Evolutionary conservation across 768 basidiomycete genomes (phyloP).

Genomic region (Leccinum arenicola): DNA sequence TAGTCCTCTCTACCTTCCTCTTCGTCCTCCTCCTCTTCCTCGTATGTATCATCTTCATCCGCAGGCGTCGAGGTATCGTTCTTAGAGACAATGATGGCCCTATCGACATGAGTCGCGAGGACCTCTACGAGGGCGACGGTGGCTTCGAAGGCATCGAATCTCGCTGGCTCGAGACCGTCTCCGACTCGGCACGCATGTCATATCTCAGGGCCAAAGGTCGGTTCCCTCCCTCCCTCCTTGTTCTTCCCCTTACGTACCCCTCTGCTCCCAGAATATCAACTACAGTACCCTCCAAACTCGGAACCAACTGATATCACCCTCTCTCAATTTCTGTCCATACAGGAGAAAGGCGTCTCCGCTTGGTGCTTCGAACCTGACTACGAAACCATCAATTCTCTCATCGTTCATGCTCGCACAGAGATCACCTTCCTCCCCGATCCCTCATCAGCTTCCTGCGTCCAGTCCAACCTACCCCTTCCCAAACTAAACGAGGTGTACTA

Average conservation of each 20-base stretch:
- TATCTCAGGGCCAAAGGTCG: slow-evolving; percentile 89
- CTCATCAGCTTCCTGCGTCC: slow-evolving; percentile 89
- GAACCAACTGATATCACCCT: slow-evolving; percentile 96
- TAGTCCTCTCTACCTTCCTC: slow-evolving; percentile 89
- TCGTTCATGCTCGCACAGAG: slow-evolving; percentile 95
- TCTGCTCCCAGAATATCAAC: slow-evolving; percentile 59
- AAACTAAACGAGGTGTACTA: slow-evolving; percentile 99
- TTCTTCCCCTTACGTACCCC: slow-evolving; percentile 7
- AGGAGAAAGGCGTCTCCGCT: slow-evolving; percentile 98
- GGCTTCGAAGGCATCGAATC: slow-evolving; percentile 90
- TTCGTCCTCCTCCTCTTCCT: slow-evolving; percentile 92
- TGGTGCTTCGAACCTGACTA: slow-evolving; percentile 99
- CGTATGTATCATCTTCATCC: slow-evolving; percentile 81
- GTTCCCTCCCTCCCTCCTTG: slow-evolving; percentile 18
- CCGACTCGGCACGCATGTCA: slow-evolving; percentile 60
- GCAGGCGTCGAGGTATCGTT: slow-evolving; percentile 71
- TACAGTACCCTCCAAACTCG: slow-evolving; percentile 94
- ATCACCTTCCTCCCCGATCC: slow-evolving; percentile 98
- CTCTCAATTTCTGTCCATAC: slow-evolving; percentile 97
- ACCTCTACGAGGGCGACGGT: slow-evolving; percentile 87
- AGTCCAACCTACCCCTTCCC: slow-evolving; percentile 94
- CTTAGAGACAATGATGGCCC: slow-evolving; percentile 89
- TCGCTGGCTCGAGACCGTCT: slow-evolving; percentile 86
- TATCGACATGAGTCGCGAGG: slow-evolving; percentile 88
- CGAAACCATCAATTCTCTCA: slow-evolving; percentile 86